Evolutionary conservation across 345 rosid genomes (phyloP), one percentile per base, ranked within the genome.

Genomic region (Ceriops tagal): DNA sequence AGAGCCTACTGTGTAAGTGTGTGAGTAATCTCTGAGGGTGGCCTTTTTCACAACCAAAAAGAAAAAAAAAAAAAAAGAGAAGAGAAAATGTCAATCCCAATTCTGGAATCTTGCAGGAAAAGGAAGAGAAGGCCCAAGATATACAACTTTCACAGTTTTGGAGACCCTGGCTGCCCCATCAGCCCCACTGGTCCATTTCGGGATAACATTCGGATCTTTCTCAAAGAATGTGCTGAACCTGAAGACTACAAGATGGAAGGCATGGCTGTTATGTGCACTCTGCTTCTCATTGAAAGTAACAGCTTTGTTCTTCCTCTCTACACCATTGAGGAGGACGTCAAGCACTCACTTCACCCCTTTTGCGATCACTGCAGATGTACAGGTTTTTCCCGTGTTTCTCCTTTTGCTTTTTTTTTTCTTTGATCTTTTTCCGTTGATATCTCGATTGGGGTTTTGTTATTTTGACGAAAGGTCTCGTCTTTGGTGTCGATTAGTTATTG

Each of bases 361-460:
- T 93, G 98, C 20, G 88, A 93, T 69, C 93, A 87, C 53, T 89
- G 97, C 84, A 74, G 84, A 67, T 88, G 88, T 75, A 77, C 81
- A n/a, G 96, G 95, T 92, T 24, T 69, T 21, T 19, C 27, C 10
- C 34, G 22, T 57, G 6, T 18, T 0, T 9, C 15, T 30, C 31
- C 19, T 21, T 3, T 28, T 46, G 27, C 13, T 3, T 32, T 4
- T 2, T 27, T 62, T 24, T 13, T 8, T 52, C 26, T 26, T 32
- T 5, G 4, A 30, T 30, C 24, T 13, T 1, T 60, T 47, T 35
- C 37, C n/a, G 55, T 65, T n/a, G 16, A 27, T 66, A 24, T 57
- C 27, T 66, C 7, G 61, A 49, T 5, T 70, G 56, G 28, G 66
- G 30, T 13, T 39, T 26, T 68, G 58, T 61, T 56, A 7, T 28